Percentiles rank a stretch among this genome's conserved stretches.
Conservation (phyloP, 345 rosid species). For the Pugionium cornutum region DNA sequence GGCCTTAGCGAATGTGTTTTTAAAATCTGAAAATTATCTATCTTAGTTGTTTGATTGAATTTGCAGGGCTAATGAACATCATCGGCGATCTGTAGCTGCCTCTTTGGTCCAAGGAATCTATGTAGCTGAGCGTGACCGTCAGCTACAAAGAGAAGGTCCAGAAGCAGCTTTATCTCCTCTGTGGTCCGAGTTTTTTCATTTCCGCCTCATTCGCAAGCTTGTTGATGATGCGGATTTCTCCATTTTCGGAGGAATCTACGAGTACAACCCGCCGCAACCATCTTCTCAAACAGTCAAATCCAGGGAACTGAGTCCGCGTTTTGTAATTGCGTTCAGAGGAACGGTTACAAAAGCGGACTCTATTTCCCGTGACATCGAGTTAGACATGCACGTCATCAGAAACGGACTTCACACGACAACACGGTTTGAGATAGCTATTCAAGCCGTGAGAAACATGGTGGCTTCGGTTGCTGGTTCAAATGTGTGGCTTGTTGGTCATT, state of each 20-base stretch:
- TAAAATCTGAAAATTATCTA: no score
- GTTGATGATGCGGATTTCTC: conserved; percentile 73
- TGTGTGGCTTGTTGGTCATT: conserved; percentile 93
- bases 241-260: conserved; percentile 79
- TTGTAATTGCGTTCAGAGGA: conserved; percentile 79
- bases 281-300: conserved; percentile 28
- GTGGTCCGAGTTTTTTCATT: conserved; percentile 89
- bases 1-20: neutral
- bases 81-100: conserved; percentile 72
- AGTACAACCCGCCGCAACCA: conserved; percentile 53
- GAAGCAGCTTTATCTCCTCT: conserved; percentile 60
- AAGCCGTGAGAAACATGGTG: conserved; percentile 69
- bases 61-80: conserved; percentile 67
- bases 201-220: conserved; percentile 55
- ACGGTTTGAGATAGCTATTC: conserved; percentile 75
- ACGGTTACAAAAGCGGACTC: conserved; percentile 71
- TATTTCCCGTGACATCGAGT: conserved; percentile 60
- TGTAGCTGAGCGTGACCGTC: conserved; percentile 83
- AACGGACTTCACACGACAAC: conserved; percentile 71
- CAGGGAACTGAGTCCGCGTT: conserved; percentile 51
- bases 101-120: conserved; percentile 82
- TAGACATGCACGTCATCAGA: conserved; percentile 61
- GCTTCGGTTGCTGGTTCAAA: conserved; percentile 63
- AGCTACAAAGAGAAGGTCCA: conserved; percentile 60
- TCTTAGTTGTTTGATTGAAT: neutral